Evolutionary conservation across 352 stramenopile species (phyloP).

Genomic region (Phytophthora nicotianae): DNA sequence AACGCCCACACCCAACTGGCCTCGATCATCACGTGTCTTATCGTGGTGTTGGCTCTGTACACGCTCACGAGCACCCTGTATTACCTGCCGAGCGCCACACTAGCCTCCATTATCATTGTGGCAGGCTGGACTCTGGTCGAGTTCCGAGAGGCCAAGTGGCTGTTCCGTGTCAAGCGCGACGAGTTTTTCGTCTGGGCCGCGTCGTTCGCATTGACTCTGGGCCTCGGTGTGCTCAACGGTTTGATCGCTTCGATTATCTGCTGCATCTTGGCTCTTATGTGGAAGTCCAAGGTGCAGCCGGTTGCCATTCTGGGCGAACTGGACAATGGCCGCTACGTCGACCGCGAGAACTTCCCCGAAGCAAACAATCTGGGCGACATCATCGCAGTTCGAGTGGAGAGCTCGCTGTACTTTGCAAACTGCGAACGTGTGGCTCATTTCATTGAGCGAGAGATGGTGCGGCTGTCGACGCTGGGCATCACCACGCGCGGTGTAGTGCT

Average conservation of each 20-base stretch:
- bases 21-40: slow-evolving; percentile 17
- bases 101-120: slow-evolving; percentile 32
- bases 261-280: slow-evolving; percentile 24
- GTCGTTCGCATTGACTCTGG: slow-evolving; percentile 17
- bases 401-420: slow-evolving; percentile 24
- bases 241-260: slow-evolving; percentile 24
- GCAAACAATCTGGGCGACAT: slow-evolving; percentile 15
- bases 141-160: slow-evolving; percentile 25
- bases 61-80: slow-evolving; percentile 18
- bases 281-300: slow-evolving; percentile 17
- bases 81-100: slow-evolving; percentile 20
- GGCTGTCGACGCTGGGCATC: slow-evolving; percentile 16
- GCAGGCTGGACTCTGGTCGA: slow-evolving; percentile 22
- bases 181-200: slow-evolving; percentile 26
- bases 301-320: slow-evolving; percentile 22
- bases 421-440: slow-evolving; percentile 23
- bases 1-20: slow-evolving; percentile 23
- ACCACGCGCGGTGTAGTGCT: slow-evolving; percentile 21
- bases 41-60: slow-evolving; percentile 21
- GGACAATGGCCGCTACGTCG: slow-evolving; percentile 16
- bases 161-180: slow-evolving; percentile 23
- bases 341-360: slow-evolving; percentile 22
- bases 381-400: slow-evolving; percentile 24
- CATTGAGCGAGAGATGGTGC: slow-evolving; percentile 23
- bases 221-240: slow-evolving; percentile 22